A percentile compares a stretch with the other conserved stretches of the same genome.
Evolutionary conservation across 495 filamentous ascomycete genomes (phyloP).

Genomic region (Neurospora intermedia): DNA sequence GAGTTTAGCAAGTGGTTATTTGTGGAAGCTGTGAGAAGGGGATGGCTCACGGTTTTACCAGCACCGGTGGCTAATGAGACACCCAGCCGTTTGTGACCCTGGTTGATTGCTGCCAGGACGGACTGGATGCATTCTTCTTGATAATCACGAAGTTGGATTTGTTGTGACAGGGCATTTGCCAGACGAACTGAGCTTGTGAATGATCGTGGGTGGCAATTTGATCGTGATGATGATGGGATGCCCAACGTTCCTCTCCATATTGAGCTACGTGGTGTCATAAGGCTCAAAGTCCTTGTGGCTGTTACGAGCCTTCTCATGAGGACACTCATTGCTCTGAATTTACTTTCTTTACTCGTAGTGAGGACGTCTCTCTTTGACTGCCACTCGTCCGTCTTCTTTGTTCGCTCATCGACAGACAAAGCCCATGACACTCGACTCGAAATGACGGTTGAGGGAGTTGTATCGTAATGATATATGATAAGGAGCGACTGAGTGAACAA

Average conservation of each 20-base stretch:
- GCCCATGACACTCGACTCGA: background rate
- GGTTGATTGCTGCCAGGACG: constrained; percentile 57
- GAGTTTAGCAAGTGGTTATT: background rate
- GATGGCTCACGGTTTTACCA: constrained; percentile 68
- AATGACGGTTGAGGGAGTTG: rapidly evolving
- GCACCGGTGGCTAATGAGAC: constrained; percentile 86
- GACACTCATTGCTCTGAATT: background rate
- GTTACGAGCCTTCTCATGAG: background rate
- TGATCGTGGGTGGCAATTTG: background rate
- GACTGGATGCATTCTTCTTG: constrained; percentile 87
- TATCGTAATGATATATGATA: background rate
- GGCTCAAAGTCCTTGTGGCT: background rate
- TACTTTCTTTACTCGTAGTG: background rate
- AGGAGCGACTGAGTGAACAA: background rate
- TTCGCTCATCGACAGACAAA: background rate
- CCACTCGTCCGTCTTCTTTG: background rate
- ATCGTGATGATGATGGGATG: background rate
- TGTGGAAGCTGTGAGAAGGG: background rate
- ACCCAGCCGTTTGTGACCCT: constrained; percentile 73
- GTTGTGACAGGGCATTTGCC: background rate
- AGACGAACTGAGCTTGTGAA: background rate
- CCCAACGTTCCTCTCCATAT: background rate
- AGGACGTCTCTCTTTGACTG: background rate
- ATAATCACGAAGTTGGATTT: constrained; percentile 57
- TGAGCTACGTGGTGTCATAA: background rate